Conservation (phyloP, 441 rosid genomes). For the Populus hybrid region DNA sequence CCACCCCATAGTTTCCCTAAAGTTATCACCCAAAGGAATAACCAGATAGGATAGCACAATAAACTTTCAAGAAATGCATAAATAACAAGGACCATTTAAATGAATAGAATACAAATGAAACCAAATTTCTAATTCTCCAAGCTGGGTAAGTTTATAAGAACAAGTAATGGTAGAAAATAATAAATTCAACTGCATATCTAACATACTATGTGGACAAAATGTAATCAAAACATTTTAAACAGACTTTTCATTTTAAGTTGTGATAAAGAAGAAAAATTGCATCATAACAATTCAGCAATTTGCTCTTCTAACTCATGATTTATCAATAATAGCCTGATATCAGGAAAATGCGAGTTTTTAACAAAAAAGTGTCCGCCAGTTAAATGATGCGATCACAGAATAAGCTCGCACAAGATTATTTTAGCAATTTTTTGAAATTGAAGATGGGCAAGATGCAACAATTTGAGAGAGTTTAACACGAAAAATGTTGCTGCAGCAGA, state of each 20-base stretch:
- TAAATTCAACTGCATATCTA: background rate
- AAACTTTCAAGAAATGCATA: slow-evolving; percentile 15
- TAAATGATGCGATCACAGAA: background rate
- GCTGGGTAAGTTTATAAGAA: background rate
- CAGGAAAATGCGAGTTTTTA: background rate
- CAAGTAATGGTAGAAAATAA: background rate
- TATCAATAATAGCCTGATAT: background rate
- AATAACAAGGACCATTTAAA: background rate
- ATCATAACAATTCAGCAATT: background rate
- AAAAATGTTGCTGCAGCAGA: background rate
- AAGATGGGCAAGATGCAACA: background rate
- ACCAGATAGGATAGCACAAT: slow-evolving; percentile 5
- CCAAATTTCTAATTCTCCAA: background rate
- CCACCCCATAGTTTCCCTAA: slow-evolving; percentile 49
- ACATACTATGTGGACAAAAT: background rate
- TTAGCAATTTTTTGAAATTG: background rate
- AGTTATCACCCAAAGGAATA: slow-evolving; percentile 12
- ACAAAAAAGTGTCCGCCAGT: background rate
- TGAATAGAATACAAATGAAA: background rate
- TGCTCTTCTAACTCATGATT: background rate
- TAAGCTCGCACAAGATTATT: background rate
- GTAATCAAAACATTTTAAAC: background rate
- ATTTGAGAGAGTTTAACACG: background rate
- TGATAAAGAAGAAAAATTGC: background rate
- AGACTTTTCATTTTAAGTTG: background rate